A percentile compares a stretch with the other conserved stretches of the same genome.
phyloP scores from a whole-genome alignment of 1,284 basidiomycete genomes.

The Microbotryomycetes sp. region DNA sequence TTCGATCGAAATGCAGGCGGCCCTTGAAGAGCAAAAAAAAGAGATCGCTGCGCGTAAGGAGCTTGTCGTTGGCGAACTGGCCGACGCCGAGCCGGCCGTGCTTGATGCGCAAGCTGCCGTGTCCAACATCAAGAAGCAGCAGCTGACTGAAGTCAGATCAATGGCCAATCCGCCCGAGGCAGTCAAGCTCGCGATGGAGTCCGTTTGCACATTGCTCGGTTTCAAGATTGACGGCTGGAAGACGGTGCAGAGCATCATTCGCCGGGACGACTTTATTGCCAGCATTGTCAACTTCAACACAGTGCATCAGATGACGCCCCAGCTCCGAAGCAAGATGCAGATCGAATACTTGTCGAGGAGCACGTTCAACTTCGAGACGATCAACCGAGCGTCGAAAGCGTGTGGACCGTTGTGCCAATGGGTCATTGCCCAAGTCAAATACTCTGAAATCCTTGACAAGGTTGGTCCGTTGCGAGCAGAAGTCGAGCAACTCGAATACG shows the following conservation, averaged over 20 bases:
- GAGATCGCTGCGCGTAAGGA: constrained; percentile 79
- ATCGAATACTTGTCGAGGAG: constrained; percentile 85
- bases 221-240: constrained; percentile 97
- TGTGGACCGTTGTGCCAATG: constrained; percentile 98
- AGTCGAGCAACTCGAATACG: constrained; percentile 82
- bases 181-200: constrained; percentile 98
- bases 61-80: constrained; percentile 90
- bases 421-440: constrained; percentile 94
- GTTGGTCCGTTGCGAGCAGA: constrained; percentile 95
- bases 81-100: constrained; percentile 96
- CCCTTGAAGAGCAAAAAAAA: constrained; percentile 82
- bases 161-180: constrained; percentile 99
- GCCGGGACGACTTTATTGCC: constrained; percentile 94
- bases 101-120: constrained; percentile 90
- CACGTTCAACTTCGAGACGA: constrained; percentile 89
- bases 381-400: constrained; percentile 91
- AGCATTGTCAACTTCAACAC: constrained; percentile 98
- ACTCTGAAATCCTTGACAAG: constrained; percentile 95
- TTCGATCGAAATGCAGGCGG: constrained; percentile 91
- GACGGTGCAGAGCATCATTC: constrained; percentile 90
- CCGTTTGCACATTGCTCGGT: constrained; percentile 94
- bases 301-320: constrained; percentile 77
- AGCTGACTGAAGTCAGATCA: constrained; percentile 92
- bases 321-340: constrained; percentile 85
- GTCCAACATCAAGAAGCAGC: constrained; percentile 93